Conservation (phyloP, 176 grass and related monocot genomes). For the Carex kokanica region DNA sequence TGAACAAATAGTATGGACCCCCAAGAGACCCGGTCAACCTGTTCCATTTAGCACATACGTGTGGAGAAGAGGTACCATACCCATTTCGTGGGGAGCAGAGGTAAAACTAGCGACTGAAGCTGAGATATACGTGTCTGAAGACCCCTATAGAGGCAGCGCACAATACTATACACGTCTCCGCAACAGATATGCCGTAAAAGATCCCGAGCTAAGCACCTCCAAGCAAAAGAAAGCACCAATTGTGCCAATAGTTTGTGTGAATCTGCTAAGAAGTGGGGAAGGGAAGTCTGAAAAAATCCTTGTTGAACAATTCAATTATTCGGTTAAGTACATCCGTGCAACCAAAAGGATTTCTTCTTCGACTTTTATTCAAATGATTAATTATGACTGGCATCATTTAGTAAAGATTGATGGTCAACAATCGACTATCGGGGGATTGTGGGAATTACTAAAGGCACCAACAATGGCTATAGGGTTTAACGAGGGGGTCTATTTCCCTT, state of each 20-base stretch:
- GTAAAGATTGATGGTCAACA: slow-evolving; percentile 84
- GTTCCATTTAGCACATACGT: slow-evolving; percentile 79
- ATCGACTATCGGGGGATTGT: slow-evolving; percentile 76
- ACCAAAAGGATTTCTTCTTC: slow-evolving; percentile 53
- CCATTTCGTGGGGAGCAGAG: slow-evolving; percentile 96
- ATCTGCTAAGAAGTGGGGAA: slow-evolving; percentile 74
- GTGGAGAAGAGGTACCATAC: slow-evolving; percentile 95
- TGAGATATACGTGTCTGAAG: slow-evolving; percentile 86
- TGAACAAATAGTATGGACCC: slow-evolving; percentile 88
- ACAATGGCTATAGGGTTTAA: slow-evolving; percentile 87
- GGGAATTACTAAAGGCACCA: slow-evolving; percentile 75
- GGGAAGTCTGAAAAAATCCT: slow-evolving; percentile 87
- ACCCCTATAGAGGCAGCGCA: slow-evolving; percentile 85
- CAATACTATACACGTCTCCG: slow-evolving; percentile 83
- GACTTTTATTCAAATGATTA: slow-evolving; percentile 92
- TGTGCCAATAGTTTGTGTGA: slow-evolving; percentile 87
- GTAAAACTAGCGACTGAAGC: slow-evolving; percentile 79
- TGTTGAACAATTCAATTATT: slow-evolving; percentile 85
- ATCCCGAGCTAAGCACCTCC: slow-evolving; percentile 44
- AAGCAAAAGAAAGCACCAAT: slow-evolving; percentile 69
- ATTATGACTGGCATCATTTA: slow-evolving; percentile 96
- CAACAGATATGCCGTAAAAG: slow-evolving; percentile 65
- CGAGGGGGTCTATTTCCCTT: slow-evolving; percentile 77
- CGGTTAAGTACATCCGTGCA: slow-evolving; percentile 60
- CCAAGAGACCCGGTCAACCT: slow-evolving; percentile 36